Percentiles rank a stretch among this genome's conserved stretches.
Conservation (phyloP, 257 asterid genomes). For the Jacaranda mimosifolia region DNA sequence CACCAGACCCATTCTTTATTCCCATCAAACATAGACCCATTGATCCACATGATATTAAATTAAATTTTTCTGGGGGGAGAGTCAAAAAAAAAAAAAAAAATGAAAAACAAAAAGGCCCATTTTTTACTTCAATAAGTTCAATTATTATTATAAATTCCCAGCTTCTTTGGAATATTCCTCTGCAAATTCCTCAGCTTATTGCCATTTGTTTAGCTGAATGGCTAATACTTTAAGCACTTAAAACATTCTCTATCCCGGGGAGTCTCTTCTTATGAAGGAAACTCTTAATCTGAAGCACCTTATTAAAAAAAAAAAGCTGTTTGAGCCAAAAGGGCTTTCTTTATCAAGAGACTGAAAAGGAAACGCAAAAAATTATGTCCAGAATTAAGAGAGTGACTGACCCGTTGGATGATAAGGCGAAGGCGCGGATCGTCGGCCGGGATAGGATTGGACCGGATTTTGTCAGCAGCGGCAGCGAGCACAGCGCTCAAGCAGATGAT, state of each 20-base stretch:
- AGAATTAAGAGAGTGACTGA: slow-evolving; percentile 65
- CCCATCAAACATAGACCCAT: background rate
- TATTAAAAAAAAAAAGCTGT: background rate
- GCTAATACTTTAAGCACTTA: background rate
- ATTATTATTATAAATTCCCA: background rate
- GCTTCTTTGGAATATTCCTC: slow-evolving; percentile 48
- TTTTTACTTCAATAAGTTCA: too few relatives aligned
- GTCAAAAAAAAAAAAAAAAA: too few relatives aligned
- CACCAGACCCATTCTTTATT: background rate
- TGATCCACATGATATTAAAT: background rate
- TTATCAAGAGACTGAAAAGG: background rate
- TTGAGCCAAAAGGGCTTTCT: background rate
- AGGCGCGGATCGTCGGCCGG: slow-evolving; percentile 62
- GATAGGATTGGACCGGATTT: slow-evolving; percentile 36
- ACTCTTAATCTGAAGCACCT: background rate
- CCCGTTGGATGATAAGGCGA: slow-evolving; percentile 53
- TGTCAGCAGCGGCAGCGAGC: slow-evolving; percentile 77
- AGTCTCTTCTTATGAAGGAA: slow-evolving; percentile 18
- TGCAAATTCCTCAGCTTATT: slow-evolving; percentile 28
- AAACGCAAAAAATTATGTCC: slow-evolving; percentile 36
- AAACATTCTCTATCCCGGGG: background rate
- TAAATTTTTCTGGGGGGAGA: background rate
- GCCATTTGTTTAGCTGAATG: background rate
- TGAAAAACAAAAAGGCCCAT: too few relatives aligned
- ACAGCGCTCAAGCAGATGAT: slow-evolving; percentile 52